Evolutionary conservation across 1,284 basidiomycete genomes (phyloP), one percentile per base, ranked within the genome.

Genomic region (Mycena citricolor): DNA sequence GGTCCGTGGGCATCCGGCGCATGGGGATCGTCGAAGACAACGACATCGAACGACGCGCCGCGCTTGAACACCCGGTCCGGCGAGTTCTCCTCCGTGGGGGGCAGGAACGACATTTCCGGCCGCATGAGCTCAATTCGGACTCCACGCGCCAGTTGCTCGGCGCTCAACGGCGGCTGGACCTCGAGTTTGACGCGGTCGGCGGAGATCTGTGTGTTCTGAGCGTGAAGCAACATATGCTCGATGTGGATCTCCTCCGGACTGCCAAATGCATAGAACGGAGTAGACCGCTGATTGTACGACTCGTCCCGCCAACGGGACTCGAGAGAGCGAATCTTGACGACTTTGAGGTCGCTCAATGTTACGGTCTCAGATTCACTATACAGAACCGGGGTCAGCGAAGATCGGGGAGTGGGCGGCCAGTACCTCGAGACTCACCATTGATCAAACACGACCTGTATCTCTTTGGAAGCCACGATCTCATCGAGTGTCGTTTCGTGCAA

Each of bases 241-340:
- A 73, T 59, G 56, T 71, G 65, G 32, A 44, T 44, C 35, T 69
- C 56, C 13, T 51, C 39, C 6, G 30, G 24, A 2, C 60, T 62
- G 13, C 70, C 68, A 47, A 68, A 74, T 14, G 73, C 54, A 53
- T 69, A 71, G 60, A 74, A 74, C 13, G 68, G 69, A 54, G 66
- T 68, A 20, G 37, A 37, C 21, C 31, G 42, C 4, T 50, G 32
- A 7, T 67, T 64, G 40, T 69, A 71, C 26, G 51, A 30, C 10
- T 42, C 33, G 12, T 64, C 62, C 26, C 63, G 60, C 36, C 57
- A 56, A 10, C 46, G 45, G 8, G 58, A 55, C 38, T 48, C 24
- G 5, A 65, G 52, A 17, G 57, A 51, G 5, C 52, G 47, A 25
- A 67, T 54, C 47, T 63, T 61, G 42, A 73, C 36, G 33, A 66